Evolutionary conservation across 352 stramenopile species (phyloP), one percentile per base, ranked within the genome.

Genomic region (Pythium sukuiense): DNA sequence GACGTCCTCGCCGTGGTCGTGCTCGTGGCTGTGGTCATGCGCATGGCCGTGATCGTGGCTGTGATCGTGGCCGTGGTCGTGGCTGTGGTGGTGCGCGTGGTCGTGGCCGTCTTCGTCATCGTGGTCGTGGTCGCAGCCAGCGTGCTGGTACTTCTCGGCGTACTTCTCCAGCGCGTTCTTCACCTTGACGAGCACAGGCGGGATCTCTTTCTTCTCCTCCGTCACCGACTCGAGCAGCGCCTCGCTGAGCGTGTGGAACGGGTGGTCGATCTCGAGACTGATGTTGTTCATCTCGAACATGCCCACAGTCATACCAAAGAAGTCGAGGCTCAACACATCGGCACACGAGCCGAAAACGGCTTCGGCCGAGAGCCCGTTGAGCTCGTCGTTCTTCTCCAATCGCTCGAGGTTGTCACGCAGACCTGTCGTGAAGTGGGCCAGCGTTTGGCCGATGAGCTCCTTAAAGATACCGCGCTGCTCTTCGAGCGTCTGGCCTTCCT

Each of bases 281-380:
- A 98, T 93, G 79, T 98, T 97, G 82, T 99, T 99, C 81, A 98
- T 97, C 80, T 98, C 95, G 72, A 98, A 98, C 81, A 97, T 98
- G 50, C 96, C 96, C 57, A 99, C 88, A 14, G 98, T 71, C 37
- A 79, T 73, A 63, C 80, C 88, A 63, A 98, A 95, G 62, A 89
- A 96, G 30, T 97, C 85, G 18, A 91, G 59, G 43, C 56, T 88
- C 27, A 97, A 39, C 4, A 93, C 58, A 13, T 81, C 77, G 13
- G 78, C 73, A 59, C 73, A 88, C 49, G 80, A 74, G 43, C 59
- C 58, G 11, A 89, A 32, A 8, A 92, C 80, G 3, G 72, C 59
- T 30, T 90, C 83, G 13, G 64, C 66, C 56, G 80, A 76, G 43
- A 91, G 71, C 12, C 81, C 83, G 58, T 85, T 83, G 35, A 88